Evolutionary conservation across 345 rosid species (phyloP).

Genomic region (Euclidium syriacum): DNA sequence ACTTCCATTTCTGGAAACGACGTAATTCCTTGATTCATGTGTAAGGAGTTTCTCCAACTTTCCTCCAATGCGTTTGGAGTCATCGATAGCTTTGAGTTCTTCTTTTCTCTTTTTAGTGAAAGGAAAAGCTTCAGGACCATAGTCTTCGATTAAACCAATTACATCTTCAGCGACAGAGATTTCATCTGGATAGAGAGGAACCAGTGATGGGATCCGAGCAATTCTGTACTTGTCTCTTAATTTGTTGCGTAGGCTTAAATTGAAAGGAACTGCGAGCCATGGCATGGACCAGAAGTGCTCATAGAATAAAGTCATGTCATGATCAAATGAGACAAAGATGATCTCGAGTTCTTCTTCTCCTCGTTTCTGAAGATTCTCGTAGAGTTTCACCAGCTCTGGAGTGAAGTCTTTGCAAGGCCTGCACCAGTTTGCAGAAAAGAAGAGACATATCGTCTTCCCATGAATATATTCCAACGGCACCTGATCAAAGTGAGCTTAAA

Average conservation of each 20-base stretch:
- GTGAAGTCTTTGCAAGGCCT: slow-evolving; percentile 63
- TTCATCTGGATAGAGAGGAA: slow-evolving; percentile 47
- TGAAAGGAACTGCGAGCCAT: slow-evolving; percentile 75
- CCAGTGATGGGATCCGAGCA: slow-evolving; percentile 53
- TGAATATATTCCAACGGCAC: slow-evolving; percentile 51
- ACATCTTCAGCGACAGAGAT: slow-evolving; percentile 44
- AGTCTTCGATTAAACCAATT: slow-evolving; percentile 59
- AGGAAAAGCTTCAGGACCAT: slow-evolving; percentile 69
- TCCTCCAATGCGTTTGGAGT: slow-evolving; percentile 55
- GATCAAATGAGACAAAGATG: slow-evolving; percentile 67
- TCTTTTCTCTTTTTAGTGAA: slow-evolving; percentile 54
- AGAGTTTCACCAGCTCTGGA: slow-evolving; percentile 60
- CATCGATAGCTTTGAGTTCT: slow-evolving; percentile 55
- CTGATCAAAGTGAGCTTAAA: slow-evolving; percentile 28
- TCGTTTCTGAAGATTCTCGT: slow-evolving; percentile 33
- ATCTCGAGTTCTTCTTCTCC: slow-evolving; percentile 57
- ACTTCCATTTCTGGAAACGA: slow-evolving; percentile 43
- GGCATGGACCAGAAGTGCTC: slow-evolving; percentile 71
- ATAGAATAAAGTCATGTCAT: slow-evolving; percentile 48
- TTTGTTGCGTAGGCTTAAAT: slow-evolving; percentile 32
- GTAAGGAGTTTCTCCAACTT: slow-evolving; percentile 52
- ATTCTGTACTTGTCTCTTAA: slow-evolving; percentile 41
- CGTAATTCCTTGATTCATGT: slow-evolving; percentile 37
- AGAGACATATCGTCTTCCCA: slow-evolving; percentile 52
- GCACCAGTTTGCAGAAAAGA: slow-evolving; percentile 90